Conservation (phyloP, 192 early-diverging fungal genomes). For the Coemansia sp. region DNA sequence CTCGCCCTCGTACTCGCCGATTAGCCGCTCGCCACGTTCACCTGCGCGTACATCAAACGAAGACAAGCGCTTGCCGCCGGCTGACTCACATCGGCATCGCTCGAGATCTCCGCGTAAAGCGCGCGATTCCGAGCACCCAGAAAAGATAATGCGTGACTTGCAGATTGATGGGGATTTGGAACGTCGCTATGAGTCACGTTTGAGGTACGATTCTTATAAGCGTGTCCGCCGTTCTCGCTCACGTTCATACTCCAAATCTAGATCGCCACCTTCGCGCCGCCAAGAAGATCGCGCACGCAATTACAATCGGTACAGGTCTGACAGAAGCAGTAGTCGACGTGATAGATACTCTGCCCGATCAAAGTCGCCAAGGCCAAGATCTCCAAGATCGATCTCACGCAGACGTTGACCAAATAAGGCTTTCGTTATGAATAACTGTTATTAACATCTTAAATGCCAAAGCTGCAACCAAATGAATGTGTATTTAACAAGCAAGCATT, state of each 20-base stretch:
- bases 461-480: too few species aligned
- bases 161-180: constrained; percentile 7
- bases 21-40: constrained; percentile 7
- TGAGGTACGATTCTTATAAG: not conserved
- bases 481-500: too few species aligned
- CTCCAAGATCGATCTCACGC: not conserved
- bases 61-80: not conserved
- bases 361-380: constrained; percentile 16
- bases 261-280: constrained; percentile 8
- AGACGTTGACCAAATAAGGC: constrained; percentile 4
- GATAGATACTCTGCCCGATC: constrained; percentile 19
- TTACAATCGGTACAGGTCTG: constrained; percentile 7
- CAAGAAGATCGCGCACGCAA: constrained; percentile 8
- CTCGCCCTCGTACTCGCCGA: constrained; percentile 45
- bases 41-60: constrained; percentile 7
- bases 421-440: too few species aligned
- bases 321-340: constrained; percentile 9
- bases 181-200: not conserved
- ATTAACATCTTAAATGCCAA: too few species aligned
- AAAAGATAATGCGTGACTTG: constrained; percentile 17
- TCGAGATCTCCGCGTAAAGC: not conserved
- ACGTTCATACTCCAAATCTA: constrained; percentile 13
- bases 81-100: not conserved
- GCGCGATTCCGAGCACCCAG: constrained; percentile 4
- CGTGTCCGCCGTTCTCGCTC: not conserved